These are phyloP conservation scores for Collariella sp. DNA, from an alignment of 495 filamentous ascomycete genomes.

Conservation along the genomic window DNA sequence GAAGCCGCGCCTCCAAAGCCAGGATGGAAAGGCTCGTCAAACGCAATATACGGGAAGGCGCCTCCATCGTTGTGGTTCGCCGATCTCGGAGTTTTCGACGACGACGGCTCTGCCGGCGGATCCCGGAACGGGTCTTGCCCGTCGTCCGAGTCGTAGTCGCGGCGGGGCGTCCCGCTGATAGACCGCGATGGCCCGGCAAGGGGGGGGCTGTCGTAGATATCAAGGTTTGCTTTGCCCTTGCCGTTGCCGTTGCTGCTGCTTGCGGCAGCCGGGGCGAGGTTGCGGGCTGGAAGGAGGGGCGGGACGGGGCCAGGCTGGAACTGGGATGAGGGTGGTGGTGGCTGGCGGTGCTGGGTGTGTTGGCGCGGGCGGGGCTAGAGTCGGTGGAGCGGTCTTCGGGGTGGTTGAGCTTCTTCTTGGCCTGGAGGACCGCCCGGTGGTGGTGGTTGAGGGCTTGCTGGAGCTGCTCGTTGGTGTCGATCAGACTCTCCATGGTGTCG, in stretches of 20 bases:
- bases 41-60: constrained; percentile 31
- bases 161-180: constrained; percentile 26
- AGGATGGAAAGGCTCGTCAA: constrained; percentile 46
- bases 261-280: not conserved
- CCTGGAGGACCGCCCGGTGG: constrained; percentile 70
- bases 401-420: constrained; percentile 44
- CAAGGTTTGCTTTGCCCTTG: constrained; percentile 36
- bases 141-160: constrained; percentile 13
- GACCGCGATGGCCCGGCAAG: constrained; percentile 29
- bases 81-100: constrained; percentile 14
- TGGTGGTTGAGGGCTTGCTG: constrained; percentile 68
- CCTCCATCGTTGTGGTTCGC: constrained; percentile 12
- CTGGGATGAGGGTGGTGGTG: not conserved
- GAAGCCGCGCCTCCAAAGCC: constrained; percentile 29
- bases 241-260: constrained; percentile 20
- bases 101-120: constrained; percentile 27
- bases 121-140: constrained; percentile 43
- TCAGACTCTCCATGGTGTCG: constrained; percentile 82
- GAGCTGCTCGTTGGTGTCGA: constrained; percentile 90
- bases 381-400: constrained; percentile 16
- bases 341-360: not conserved
- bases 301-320: not conserved
- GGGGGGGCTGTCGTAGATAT: constrained; percentile 17
- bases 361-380: constrained; percentile 2
- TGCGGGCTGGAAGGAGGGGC: not conserved